These are phyloP conservation scores for Myrica gale DNA, from an alignment of 306 rosid species.

Conservation along the genomic window DNA sequence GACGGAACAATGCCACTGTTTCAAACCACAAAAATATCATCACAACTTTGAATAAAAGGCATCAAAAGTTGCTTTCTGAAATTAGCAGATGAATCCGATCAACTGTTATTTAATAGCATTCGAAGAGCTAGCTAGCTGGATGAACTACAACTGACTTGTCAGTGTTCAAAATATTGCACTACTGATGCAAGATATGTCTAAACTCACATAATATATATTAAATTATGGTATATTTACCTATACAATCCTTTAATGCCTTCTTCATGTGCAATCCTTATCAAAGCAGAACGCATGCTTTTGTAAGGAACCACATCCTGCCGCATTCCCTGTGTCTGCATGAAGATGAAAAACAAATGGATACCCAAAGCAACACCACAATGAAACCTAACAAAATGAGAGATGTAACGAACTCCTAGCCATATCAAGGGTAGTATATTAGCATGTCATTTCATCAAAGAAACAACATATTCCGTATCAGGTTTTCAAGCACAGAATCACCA, in stretches of 20 bases:
- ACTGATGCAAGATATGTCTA: neutral
- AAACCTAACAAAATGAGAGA: neutral
- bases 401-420: neutral
- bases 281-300: conserved; percentile 79
- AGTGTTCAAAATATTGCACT: neutral
- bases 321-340: conserved; percentile 86
- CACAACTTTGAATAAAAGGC: neutral
- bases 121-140: neutral
- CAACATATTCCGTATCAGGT: neutral
- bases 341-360: conserved; percentile 26
- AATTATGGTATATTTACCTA: conserved; percentile 53
- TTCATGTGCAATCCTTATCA: conserved; percentile 73
- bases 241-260: conserved; percentile 91
- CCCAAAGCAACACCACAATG: conserved; percentile 9
- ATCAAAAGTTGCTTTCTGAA: neutral
- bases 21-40: conserved; percentile 34
- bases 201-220: neutral
- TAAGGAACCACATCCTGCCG: conserved; percentile 81
- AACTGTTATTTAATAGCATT: neutral
- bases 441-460: neutral
- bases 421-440: neutral
- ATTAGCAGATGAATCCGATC: neutral
- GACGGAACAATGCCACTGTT: conserved; percentile 92
- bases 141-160: neutral
- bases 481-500: conserved; percentile 3